A percentile compares a stretch with the other conserved stretches of the same genome.
Conservation (phyloP, 129 eudicot genomes). For the Ambrosia trifida region DNA sequence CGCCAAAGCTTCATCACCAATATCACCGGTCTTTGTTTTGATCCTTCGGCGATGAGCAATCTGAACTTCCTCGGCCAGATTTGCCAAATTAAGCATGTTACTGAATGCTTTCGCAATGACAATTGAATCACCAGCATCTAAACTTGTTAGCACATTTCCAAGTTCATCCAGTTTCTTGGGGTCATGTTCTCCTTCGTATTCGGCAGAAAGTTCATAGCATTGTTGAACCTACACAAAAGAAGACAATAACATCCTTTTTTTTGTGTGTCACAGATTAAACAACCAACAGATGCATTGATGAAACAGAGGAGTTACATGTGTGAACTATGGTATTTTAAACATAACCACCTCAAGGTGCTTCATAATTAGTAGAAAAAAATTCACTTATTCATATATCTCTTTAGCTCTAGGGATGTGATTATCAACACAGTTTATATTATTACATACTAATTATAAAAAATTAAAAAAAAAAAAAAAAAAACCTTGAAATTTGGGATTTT, state of each 20-base stretch:
- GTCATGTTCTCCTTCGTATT: slow-evolving; percentile 79
- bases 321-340: not conserved
- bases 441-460: not conserved
- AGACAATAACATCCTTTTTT: slow-evolving; percentile 10
- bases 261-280: not conserved
- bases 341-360: not conserved
- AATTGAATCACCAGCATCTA: slow-evolving; percentile 95
- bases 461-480: not conserved
- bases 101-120: slow-evolving; percentile 87
- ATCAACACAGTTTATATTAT: not conserved
- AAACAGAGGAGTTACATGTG: not conserved
- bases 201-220: slow-evolving; percentile 94
- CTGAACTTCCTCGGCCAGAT: slow-evolving; percentile 96
- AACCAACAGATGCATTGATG: not conserved
- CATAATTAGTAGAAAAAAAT: not conserved
- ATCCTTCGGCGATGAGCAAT: slow-evolving; percentile 80
- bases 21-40: slow-evolving; percentile 77
- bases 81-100: slow-evolving; percentile 95
- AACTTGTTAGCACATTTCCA: slow-evolving; percentile 73
- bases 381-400: not conserved
- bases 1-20: slow-evolving; percentile 73
- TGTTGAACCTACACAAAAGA: slow-evolving; percentile 74
- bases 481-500: not conserved
- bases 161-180: slow-evolving; percentile 84
- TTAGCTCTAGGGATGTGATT: slow-evolving; percentile 11